Evolutionary conservation across 352 stramenopile species (phyloP), one percentile per base, ranked within the genome.

Genomic region (Phytopythium cucurbitacearum): DNA sequence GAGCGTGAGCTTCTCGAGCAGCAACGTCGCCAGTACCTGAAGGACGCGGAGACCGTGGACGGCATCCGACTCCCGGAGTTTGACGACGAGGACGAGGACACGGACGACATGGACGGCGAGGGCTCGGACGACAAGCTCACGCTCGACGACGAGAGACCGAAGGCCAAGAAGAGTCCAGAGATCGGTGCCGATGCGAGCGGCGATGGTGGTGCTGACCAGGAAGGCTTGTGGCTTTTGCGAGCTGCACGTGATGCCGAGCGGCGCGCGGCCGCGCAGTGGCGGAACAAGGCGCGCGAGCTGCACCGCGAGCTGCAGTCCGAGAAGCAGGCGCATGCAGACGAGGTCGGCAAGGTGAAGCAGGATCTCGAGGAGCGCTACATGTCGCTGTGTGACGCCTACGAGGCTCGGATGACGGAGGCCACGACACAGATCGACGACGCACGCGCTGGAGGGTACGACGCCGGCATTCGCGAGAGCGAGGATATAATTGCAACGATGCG

Each of bases 381-480:
- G 58, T 59, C 63, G 36, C 55, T 94, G 12, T 89, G 76, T 56
- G 76, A 88, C 42, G 67, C 64, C 5, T 94, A 89, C 57, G 81
- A 92, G 56, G 60, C 57, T 33, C 91, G 80, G 60, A 90, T 92
- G 78, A 59, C 59, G 1, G 70, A 85, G 52, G 64, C 70, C 11
- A 89, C 76, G n/a, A 65, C 83, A 51, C 81, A 92, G 51, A 82
- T 94, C 42, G 80, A 92, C 43, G 81, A 83, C n/a, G 80, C 84
- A 0, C 63, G 72, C 7, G 80, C 78, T 0, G 51, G 60, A 10
- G 84, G 84, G 0, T 92, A 91, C 48, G 76, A 92, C 40, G 81
- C 85, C 51, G 84, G 84, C 0, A 86, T 91, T 39, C 64, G 73
- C 3, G 81, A 92, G 53, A 94, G 81, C 62, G 80, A 91, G 43